phyloP scores from a whole-genome alignment of 306 rosid species.

The Abrus precatorius region DNA sequence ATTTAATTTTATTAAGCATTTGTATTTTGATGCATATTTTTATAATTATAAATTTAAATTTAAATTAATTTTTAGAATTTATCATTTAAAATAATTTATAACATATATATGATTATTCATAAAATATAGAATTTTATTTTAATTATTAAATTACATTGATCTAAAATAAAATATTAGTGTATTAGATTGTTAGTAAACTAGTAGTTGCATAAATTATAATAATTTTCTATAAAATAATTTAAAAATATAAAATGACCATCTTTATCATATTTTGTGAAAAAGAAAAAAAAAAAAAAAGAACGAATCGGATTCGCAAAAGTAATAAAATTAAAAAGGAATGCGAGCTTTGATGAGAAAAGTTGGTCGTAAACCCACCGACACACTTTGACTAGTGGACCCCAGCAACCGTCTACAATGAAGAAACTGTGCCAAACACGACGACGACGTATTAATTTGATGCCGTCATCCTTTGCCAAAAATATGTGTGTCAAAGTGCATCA shows the following conservation, averaged over 20 bases:
- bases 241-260: not conserved
- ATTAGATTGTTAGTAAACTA: too few relatives aligned
- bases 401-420: constrained; percentile 11
- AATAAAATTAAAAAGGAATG: not conserved
- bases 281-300: constrained; percentile 1
- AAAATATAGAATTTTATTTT: too few relatives aligned
- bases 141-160: too few relatives aligned
- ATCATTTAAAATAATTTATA: too few relatives aligned
- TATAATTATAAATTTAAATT: too few relatives aligned
- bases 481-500: not conserved
- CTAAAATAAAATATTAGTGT: too few relatives aligned
- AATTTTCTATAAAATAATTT: not conserved
- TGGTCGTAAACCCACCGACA: constrained; percentile 54
- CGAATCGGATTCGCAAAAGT: constrained; percentile 44
- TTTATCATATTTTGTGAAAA: constrained; percentile 31
- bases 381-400: constrained; percentile 51
- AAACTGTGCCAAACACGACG: constrained; percentile 24
- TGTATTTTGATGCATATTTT: too few relatives aligned
- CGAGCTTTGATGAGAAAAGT: constrained; percentile 41
- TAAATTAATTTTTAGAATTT: too few relatives aligned
- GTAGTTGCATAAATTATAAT: too few relatives aligned
- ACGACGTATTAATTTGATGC: constrained; percentile 35
- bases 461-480: constrained; percentile 36
- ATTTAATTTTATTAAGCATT: too few relatives aligned
- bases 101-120: too few relatives aligned